Base-by-base conservation (phyloP, 164 flowering plant genomes). In the Pachysandra terminalis region DNA sequence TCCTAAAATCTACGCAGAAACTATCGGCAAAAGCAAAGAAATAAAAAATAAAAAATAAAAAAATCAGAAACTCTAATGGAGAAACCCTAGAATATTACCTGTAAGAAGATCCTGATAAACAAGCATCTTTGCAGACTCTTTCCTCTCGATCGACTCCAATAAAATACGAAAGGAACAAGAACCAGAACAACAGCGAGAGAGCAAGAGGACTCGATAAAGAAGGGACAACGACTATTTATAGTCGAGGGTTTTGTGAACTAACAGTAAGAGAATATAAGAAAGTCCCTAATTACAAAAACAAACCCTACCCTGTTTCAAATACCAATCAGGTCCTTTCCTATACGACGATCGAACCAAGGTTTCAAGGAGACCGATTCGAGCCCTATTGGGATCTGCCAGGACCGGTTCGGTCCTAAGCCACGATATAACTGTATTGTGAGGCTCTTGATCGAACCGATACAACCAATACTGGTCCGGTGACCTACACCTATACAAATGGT, bases 51-150 rank as follows among this genome's bases (percentile, higher is more conserved):
- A 21, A n/a, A 56, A 9, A 37, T 9, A n/a, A 15, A 28, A 58
- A 0, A 45, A 59, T 14, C 28, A 24, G 32, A 61, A 17, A 22
- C 21, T 21, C n/a, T 19, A 37, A 26, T 5, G 16, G 17, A 40
- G 5, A 22, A 26, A 40, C 12, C 7, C 37, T 7, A 32, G 3
- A 13, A 32, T 17, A 19, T 68, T 68, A 84, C 90, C 86, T 4
- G 84, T 66, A 49, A 86, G 81, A 25, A 86, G 79, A 84, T 86
- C 90, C 81, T 84, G 86, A 52, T 86, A 84, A 25, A 86, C 85
- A 1, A 86, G 58, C 90, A 84, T 86, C 75, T 5, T 79, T 74
- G 65, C 61, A 26, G 48, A 25, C 56, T 56, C 53, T 26, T 32
- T 24, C 19, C 28, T 26, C 49, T 40, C 51, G 19, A 10, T 28